Base-by-base conservation (phyloP, 2,329 filamentous ascomycete genomes). In the Aureobasidium vineae region DNA sequence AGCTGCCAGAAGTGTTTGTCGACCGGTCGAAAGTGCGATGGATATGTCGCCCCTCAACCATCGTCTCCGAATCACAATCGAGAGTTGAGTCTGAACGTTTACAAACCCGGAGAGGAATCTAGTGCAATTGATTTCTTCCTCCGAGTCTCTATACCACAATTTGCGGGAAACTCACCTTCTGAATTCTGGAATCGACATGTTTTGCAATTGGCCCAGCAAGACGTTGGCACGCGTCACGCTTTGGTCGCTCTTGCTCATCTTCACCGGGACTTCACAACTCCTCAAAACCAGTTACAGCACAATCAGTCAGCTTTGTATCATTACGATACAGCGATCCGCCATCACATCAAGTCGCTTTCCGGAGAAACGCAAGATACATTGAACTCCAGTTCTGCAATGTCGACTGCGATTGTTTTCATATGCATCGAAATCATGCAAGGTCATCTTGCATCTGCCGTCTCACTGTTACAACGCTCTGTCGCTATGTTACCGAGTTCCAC, bases 11-110 rank as follows among this genome's bases (percentile, higher is more conserved):
- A 82, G 66, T 86, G 84, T 71, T 79, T 78, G 40, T 83, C 81
- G 64, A 85, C 84, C 3, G 83, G 84, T 19, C 79, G 84, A 60
- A 81, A 79, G 69, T 86, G 84, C 71, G 84, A 86, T 72, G 85
- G 85, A 66, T 86, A 87, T 60, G 70, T 63, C n/a, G 19, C 7
- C 10, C 19, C 41, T 33, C 16, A 11, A 60, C 26, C 26, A 36
- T 33, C 56, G 16, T 47, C 41, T 7, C 56, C 56, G 21, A 36
- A 41, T 6, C 41, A 10, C 28, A 10, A 21, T n/a, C 56, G 43
- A 36, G 56, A 60, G 3, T 8, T 60, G 11, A 60, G 40, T 33
- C 5, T 47, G 3, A 60, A 60, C 13, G 40, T 60, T 21, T 60
- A 47, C 56, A 60, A 60, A 36, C 5, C 41, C 3, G 56, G 28